Evolutionary conservation across 805 yeast genomes (phyloP).

Genomic region (Spathaspora arborariae): DNA sequence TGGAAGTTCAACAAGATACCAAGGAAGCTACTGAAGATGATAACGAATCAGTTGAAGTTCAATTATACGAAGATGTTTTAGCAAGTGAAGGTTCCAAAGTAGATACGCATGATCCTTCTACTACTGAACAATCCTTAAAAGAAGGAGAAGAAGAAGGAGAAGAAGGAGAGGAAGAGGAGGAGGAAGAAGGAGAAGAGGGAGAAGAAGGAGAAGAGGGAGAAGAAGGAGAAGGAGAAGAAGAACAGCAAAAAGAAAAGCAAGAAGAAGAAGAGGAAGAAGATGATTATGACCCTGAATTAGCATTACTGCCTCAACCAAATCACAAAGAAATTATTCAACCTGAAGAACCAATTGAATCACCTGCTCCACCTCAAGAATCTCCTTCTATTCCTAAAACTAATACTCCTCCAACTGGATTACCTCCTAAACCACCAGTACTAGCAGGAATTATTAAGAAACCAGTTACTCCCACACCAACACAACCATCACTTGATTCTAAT

Average conservation of each 20-base stretch:
- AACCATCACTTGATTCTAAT: conserved; percentile 9
- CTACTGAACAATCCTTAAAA: conserved; percentile 3
- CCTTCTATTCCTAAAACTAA: conserved; percentile 6
- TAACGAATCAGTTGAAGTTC: conserved; percentile 4
- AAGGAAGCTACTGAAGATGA: neutral
- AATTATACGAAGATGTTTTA: neutral
- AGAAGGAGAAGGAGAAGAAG: conserved; percentile 18
- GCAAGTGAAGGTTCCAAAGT: neutral
- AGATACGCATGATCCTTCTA: neutral
- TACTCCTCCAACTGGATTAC: conserved; percentile 18
- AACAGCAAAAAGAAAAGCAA: too few species aligned
- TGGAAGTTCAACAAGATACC: neutral
- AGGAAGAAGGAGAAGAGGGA: conserved; percentile 22
- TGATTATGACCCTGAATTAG: conserved; percentile 27
- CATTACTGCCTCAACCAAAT: conserved; percentile 6
- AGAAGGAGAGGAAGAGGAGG: conserved; percentile 19
- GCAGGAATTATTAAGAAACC: conserved; percentile 4
- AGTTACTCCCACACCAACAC: conserved; percentile 2
- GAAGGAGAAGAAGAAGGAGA: conserved; percentile 16
- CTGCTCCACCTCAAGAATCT: neutral
- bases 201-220: conserved; percentile 18
- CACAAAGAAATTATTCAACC: neutral
- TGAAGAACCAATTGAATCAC: conserved; percentile 3
- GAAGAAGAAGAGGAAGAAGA: conserved; percentile 19
- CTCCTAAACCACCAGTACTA: conserved; percentile 26